Evolutionary conservation across 106 monocot genomes (phyloP).

Genomic region (Apostasia shenzhenica): DNA sequence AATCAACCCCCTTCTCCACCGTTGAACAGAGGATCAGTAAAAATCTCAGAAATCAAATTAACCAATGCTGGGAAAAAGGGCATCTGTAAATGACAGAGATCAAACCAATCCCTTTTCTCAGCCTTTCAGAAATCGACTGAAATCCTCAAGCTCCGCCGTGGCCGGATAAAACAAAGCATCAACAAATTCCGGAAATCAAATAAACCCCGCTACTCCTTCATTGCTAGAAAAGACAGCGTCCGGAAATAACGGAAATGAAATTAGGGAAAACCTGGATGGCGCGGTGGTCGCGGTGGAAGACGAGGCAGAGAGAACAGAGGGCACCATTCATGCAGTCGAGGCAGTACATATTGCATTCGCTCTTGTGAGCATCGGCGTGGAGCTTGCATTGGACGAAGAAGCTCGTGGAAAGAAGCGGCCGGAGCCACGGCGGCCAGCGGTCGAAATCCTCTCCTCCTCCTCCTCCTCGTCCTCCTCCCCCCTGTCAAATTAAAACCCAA

Average conservation of each 20-base stretch:
- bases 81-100: neutral
- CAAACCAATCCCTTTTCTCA: no score
- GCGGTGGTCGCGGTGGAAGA: conserved; percentile 40
- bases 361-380: conserved; percentile 67
- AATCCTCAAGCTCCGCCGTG: neutral
- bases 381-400: conserved; percentile 80
- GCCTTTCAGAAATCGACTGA: no score
- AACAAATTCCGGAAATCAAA: no score
- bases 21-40: neutral
- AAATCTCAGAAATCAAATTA: neutral
- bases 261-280: conserved; percentile 44
- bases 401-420: conserved; percentile 46
- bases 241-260: neutral
- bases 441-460: conserved; percentile 22
- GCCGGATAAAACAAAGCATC: no score
- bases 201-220: no score
- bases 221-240: no score
- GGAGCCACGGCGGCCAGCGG: conserved; percentile 74
- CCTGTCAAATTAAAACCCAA: conserved; percentile 1
- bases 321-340: conserved; percentile 72
- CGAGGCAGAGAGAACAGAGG: conserved; percentile 70
- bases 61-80: no score
- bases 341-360: conserved; percentile 89
- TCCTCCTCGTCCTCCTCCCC: conserved; percentile 8
- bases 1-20: neutral